Percentiles rank a stretch among this genome's conserved stretches.
Evolutionary conservation across 1,139 yeast genomes (phyloP).

Genomic region (Lodderomyces jiufengensis): DNA sequence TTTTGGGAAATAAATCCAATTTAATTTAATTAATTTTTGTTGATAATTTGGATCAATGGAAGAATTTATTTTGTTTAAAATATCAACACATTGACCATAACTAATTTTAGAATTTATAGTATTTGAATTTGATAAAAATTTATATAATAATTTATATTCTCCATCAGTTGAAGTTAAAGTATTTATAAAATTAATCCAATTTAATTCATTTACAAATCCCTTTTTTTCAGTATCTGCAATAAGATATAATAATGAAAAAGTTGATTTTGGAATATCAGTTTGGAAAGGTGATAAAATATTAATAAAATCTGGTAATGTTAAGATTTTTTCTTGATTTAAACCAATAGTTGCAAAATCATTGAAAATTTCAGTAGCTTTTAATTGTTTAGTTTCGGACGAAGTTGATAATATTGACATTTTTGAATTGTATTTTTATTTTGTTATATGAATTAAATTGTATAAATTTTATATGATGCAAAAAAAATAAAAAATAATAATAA

Average conservation of each 20-base stretch:
- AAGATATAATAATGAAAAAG: conserved; percentile 52
- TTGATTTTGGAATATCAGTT: conserved; percentile 37
- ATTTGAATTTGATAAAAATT: conserved; percentile 33
- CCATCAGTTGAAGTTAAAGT: conserved; percentile 56
- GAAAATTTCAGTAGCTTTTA: conserved; percentile 39
- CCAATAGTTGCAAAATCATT: conserved; percentile 36
- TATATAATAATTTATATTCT: conserved; percentile 53
- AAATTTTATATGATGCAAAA: no score
- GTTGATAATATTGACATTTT: no score
- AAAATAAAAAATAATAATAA: no score
- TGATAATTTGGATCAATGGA: conserved; percentile 43
- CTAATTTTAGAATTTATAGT: conserved; percentile 25
- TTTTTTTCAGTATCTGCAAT: conserved; percentile 61
- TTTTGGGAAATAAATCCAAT: conserved; percentile 43
- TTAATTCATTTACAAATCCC: conserved; percentile 57
- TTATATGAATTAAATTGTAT: no score
- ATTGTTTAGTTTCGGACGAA: conserved; percentile 12
- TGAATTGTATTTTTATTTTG: no score
- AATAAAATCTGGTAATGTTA: conserved; percentile 36
- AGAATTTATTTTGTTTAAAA: conserved; percentile 36
- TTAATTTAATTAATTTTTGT: conserved; percentile 40
- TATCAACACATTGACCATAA: conserved; percentile 39
- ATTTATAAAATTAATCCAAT: conserved; percentile 57
- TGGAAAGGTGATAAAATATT: conserved; percentile 42
- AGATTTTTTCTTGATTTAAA: conserved; percentile 19